These are phyloP conservation scores for Acer saccharum DNA, from an alignment of 345 rosid genomes.

Conservation along the genomic window DNA sequence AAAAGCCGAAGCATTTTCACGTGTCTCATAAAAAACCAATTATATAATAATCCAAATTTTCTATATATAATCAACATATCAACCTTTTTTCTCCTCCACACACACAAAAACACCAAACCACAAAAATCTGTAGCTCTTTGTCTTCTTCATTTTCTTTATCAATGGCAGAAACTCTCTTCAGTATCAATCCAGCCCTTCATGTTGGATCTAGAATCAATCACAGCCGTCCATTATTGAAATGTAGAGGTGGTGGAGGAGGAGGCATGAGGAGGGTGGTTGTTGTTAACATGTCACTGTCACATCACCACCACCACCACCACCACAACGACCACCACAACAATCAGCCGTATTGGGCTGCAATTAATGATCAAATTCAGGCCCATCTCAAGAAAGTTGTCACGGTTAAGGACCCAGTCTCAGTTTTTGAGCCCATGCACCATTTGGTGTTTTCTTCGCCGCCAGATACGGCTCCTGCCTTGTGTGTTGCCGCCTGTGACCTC, in stretches of 20 bases:
- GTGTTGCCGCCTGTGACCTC: neutral
- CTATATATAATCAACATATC: no score
- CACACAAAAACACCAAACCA: no score
- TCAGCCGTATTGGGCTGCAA: slow-evolving; percentile 38
- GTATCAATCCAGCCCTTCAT: slow-evolving; percentile 10
- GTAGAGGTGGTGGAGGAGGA: neutral
- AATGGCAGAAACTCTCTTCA: neutral
- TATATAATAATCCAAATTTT: no score
- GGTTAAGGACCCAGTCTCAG: slow-evolving; percentile 25
- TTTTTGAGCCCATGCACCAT: neutral
- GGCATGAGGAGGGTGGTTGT: neutral
- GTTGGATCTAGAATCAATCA: neutral
- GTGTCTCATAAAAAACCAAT: neutral
- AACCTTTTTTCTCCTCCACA: neutral
- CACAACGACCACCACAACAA: neutral
- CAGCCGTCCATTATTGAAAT: slow-evolving; percentile 10
- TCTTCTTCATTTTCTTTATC: neutral
- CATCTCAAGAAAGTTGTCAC: slow-evolving; percentile 46
- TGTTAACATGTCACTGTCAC: neutral
- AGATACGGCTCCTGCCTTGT: neutral
- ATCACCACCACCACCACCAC: neutral
- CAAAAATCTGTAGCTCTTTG: no score
- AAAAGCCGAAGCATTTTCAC: neutral
- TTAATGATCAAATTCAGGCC: slow-evolving; percentile 37
- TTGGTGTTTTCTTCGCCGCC: neutral